A percentile compares a stretch with the other conserved stretches of the same genome.
Evolutionary conservation across 2,329 filamentous ascomycete species (phyloP).

Genomic region (Delphinella strobiligena): DNA sequence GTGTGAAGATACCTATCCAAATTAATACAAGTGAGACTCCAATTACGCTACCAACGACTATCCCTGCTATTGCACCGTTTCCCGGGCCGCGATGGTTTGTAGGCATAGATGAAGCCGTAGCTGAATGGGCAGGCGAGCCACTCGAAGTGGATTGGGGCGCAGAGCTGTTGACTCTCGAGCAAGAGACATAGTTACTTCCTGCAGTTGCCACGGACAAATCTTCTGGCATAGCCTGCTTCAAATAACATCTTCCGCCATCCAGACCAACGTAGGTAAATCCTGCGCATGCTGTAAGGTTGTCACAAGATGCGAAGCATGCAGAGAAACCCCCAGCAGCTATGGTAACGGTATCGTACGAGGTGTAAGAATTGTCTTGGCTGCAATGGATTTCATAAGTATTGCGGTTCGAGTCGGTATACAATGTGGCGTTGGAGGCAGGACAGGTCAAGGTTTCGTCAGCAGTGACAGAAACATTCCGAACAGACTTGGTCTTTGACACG

Average conservation of each 20-base stretch:
- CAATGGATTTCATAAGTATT: conserved; percentile 18
- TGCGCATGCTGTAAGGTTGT: conserved; percentile 12
- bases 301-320: conserved; percentile 19
- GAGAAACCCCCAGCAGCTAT: conserved; percentile 17
- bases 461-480: too few relatives aligned
- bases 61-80: conserved; percentile 8
- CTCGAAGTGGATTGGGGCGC: conserved; percentile 4
- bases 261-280: conserved; percentile 18
- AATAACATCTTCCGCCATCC: conserved; percentile 17
- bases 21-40: conserved; percentile 11
- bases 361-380: conserved; percentile 15
- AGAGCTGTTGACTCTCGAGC: conserved; percentile 12
- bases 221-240: conserved; percentile 14
- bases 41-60: conserved; percentile 14
- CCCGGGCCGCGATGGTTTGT: not conserved
- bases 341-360: conserved; percentile 11
- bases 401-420: conserved; percentile 14
- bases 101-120: not conserved
- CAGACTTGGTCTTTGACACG: too few relatives aligned
- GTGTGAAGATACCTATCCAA: conserved; percentile 9
- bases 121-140: not conserved
- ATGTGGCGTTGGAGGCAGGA: conserved; percentile 14
- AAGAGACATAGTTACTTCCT: conserved; percentile 15
- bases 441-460: conserved; percentile 12
- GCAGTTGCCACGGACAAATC: conserved; percentile 11